Evolutionary conservation across 345 rosid species (phyloP), one percentile per base, ranked within the genome.

Genomic region (Crucihimalaya himalaica): DNA sequence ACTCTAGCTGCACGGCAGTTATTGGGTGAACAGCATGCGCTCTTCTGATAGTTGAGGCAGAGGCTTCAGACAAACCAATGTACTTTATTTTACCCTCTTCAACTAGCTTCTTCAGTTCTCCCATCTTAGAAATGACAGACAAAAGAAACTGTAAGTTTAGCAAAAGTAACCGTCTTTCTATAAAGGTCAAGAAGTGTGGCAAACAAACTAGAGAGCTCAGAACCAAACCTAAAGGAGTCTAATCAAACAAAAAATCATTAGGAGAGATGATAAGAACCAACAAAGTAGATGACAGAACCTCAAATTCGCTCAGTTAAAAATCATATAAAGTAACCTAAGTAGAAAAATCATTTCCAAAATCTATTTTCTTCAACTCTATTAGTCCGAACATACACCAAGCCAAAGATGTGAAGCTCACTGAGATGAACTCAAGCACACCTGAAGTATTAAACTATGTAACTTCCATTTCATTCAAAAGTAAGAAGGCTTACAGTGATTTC

Each of bases 11-110:
- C 15, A 88, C 78, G 0, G 87, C 89, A 5, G 86, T 88, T 5
- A 88, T 74, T 0, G 92, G 97, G 70, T 88, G 97, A 75, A 88
- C 85, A 39, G 87, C 92, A 63, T 88, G 91, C 6, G 92, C 97
- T 63, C 95, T 72, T 79, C 91, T 85, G 65, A 91, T 88, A 32
- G 92, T 88, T 23, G 94, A 87, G 9, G 89, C 88, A 11, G 91
- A 91, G 25, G 91, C 95, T n/a, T n/a, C n/a, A n/a, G n/a, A n/a
- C n/a, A n/a, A n/a, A n/a, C n/a, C n/a, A n/a, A n/a, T n/a, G n/a
- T 87, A 88, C 81, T 86, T 91, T 71, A 91, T 79, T 73, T 91
- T 88, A 45, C 97, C 92, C 48, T 86, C 90, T 58, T 83, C 87
- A 14, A 91, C 88, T 16, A 91, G 84, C 66, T 88, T 91, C 86